phyloP scores from a whole-genome alignment of 1,284 basidiomycete species.

The Tylopilus sp. region DNA sequence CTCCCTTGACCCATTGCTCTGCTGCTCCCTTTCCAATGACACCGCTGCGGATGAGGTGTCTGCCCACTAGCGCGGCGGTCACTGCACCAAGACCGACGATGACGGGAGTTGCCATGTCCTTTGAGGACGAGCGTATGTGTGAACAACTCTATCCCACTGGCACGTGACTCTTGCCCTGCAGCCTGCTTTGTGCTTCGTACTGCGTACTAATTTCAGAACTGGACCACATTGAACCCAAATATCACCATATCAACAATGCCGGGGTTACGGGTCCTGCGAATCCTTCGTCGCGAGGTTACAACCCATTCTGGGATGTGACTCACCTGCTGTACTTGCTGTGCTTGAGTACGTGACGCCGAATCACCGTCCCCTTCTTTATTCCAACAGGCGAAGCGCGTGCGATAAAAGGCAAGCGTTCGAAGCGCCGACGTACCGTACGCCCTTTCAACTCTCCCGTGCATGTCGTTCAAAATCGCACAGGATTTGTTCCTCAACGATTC shows the following conservation, averaged over 20 bases:
- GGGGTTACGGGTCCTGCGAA: not conserved
- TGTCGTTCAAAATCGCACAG: constrained; percentile 28
- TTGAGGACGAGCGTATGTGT: not conserved
- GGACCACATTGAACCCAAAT: not conserved
- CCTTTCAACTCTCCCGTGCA: not conserved
- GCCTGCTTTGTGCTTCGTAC: not conserved
- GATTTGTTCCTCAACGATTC: constrained; percentile 29
- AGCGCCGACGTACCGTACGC: not conserved
- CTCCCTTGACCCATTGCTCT: constrained; percentile 90
- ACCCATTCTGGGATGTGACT: not conserved
- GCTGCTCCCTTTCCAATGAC: constrained; percentile 60
- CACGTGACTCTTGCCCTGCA: constrained; percentile 20
- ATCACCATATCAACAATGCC: constrained; percentile 14
- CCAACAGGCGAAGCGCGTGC: not conserved
- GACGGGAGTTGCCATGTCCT: constrained; percentile 68
- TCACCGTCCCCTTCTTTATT: constrained; percentile 2
- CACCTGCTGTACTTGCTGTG: constrained; percentile 18
- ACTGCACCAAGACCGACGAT: constrained; percentile 78
- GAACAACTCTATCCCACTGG: not conserved
- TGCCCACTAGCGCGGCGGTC: constrained; percentile 76
- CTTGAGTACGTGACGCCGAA: not conserved
- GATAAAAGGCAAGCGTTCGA: not conserved
- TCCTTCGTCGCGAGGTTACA: not conserved
- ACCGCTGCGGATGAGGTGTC: constrained; percentile 63
- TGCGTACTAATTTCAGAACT: too few species aligned